Percentiles rank a stretch among this genome's conserved stretches.
Evolutionary conservation across 768 basidiomycete species (phyloP).

Genomic region (Dacryopinax spathularia): DNA sequence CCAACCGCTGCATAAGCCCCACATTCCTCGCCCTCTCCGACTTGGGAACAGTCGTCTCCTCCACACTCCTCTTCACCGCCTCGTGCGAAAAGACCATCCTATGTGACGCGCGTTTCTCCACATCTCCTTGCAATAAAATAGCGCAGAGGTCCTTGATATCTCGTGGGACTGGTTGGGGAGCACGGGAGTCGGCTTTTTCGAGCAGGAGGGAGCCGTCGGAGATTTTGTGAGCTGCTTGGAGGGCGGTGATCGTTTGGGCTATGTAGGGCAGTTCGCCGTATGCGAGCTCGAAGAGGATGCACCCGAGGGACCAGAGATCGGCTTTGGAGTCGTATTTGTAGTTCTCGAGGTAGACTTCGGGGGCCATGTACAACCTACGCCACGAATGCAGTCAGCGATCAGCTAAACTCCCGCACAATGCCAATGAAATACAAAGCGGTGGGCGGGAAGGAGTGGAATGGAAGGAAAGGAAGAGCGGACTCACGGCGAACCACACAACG

Average conservation of each 20-base stretch:
- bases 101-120: background rate
- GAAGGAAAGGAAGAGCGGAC: conserved; percentile 22
- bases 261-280: conserved; percentile 1
- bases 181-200: background rate
- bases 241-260: background rate
- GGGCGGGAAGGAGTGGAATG: background rate
- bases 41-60: background rate
- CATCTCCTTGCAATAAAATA: background rate
- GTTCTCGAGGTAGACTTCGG: conserved; percentile 80
- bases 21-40: conserved; percentile 56
- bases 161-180: background rate
- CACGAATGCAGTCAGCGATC: background rate
- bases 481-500: conserved; percentile 91
- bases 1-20: conserved; percentile 85
- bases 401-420: background rate
- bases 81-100: background rate
- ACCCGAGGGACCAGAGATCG: conserved; percentile 96
- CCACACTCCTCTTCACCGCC: background rate
- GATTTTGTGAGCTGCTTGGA: background rate
- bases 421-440: background rate
- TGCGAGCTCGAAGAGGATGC: conserved; percentile 87
- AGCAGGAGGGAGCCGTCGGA: background rate
- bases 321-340: conserved; percentile 97
- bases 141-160: background rate
- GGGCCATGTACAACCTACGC: conserved; percentile 88